Base-by-base conservation (phyloP, 208 protist genomes). In the Leishmania martiniquensis region DNA sequence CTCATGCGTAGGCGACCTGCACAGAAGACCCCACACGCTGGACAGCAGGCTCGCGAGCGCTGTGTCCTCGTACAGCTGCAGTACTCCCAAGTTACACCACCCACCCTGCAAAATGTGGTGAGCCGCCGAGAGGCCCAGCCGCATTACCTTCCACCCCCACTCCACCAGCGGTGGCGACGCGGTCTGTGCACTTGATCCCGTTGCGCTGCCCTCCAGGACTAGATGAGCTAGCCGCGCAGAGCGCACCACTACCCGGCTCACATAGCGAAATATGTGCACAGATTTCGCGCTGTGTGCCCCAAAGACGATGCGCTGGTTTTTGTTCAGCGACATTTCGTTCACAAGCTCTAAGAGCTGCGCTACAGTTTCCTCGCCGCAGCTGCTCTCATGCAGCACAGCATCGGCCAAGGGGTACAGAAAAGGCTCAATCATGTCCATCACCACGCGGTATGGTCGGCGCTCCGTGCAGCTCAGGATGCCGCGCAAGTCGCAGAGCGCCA, bases 11-110 rank as follows among this genome's bases (percentile, higher is more conserved):
- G 86, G 77, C 15, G 87, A 54, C 3, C 62, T 54, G 54, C 75
- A 51, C 63, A 93, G 79, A 9, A 86, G 73, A 25, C 45, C 32
- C 91, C 88, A 95, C n/a, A 84, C 67, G 15, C 73, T 59, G 13
- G 54, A 39, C 42, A 95, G 81, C 57, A 87, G 80, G 25, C 5
- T 42, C 20, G 69, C 57, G 20, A 95, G 77, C 13, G 85, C 76
- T 22, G 75, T 20, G 32, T 91, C 91, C 32, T 84, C 69, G 72
- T 89, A 95, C 4, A 91, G 81, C 59, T 85, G 77, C 9, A 95
- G 70, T 6, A 90, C 81, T 1, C 83, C 88, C 51, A 92, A 74
- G 65, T 92, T 93, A 72, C 91, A 95, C 76, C 85, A 92, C 15
- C 84, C 84, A 9, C 88, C 88, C 25, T 85, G 82, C 13, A 95